Evolutionary conservation across 1,139 yeast genomes (phyloP).

Genomic region (Candida sp.): DNA sequence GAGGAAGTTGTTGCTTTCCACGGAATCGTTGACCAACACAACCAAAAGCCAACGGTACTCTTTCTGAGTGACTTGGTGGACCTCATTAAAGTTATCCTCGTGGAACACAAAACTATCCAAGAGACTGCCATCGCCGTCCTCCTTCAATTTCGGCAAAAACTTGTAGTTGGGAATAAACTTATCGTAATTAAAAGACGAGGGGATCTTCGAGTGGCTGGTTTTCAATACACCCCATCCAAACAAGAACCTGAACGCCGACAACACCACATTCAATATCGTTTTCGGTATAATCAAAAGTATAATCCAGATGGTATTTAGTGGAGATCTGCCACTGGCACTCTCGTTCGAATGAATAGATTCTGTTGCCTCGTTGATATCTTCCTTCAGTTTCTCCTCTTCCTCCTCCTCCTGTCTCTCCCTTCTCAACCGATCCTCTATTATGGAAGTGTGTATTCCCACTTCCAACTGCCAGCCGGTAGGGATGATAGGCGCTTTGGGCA

Average conservation of each 20-base stretch:
- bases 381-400: conserved; percentile 6
- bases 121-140: background rate
- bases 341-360: conserved; percentile 5
- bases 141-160: conserved; percentile 12
- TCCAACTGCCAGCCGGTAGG: conserved; percentile 47
- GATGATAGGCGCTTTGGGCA: conserved; percentile 48
- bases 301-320: conserved; percentile 39
- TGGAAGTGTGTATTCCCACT: conserved; percentile 47
- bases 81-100: conserved; percentile 43
- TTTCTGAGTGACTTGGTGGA: conserved; percentile 43
- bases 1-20: conserved; percentile 28
- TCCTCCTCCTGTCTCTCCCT: conserved; percentile 8
- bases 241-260: conserved; percentile 38
- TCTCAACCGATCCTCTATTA: conserved; percentile 20
- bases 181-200: conserved; percentile 28
- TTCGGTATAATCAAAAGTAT: conserved; percentile 52
- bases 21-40: conserved; percentile 40
- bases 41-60: conserved; percentile 51
- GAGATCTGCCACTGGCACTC: conserved; percentile 8
- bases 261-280: conserved; percentile 35
- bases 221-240: conserved; percentile 25
- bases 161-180: conserved; percentile 20
- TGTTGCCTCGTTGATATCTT: conserved; percentile 9
- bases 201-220: conserved; percentile 22
- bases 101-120: conserved; percentile 21